A percentile compares a stretch with the other conserved stretches of the same genome.
phyloP scores from a whole-genome alignment of 2,329 filamentous ascomycete genomes.

The Aspergillus pseudoviridinutans region DNA sequence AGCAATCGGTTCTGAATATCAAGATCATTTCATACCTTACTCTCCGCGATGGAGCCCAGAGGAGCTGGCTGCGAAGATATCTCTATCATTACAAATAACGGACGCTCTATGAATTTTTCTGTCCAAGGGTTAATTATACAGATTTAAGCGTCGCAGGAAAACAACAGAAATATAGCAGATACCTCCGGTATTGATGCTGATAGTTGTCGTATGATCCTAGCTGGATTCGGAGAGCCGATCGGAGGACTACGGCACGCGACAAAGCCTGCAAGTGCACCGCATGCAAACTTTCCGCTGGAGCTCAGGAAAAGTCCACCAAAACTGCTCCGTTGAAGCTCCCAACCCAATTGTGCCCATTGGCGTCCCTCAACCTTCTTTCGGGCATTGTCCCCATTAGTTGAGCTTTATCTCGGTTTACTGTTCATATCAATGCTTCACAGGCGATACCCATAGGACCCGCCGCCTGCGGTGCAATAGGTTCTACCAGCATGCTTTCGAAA shows the following conservation, averaged over 20 bases:
- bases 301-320: constrained; percentile 2
- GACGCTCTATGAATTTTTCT: not conserved
- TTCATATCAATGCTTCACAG: constrained; percentile 11
- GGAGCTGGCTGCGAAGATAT: too few relatives aligned
- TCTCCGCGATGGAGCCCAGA: too few relatives aligned
- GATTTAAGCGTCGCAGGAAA: not conserved
- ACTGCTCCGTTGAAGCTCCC: not conserved
- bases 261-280: constrained; percentile 8
- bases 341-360: constrained; percentile 4
- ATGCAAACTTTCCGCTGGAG: constrained; percentile 16
- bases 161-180: too few relatives aligned
- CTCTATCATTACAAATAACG: too few relatives aligned
- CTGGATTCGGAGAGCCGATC: constrained; percentile 7
- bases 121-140: not conserved
- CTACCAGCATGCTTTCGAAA: constrained; percentile 29
- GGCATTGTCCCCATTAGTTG: not conserved
- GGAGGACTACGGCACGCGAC: constrained; percentile 9
- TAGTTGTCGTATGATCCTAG: constrained; percentile 2
- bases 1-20: not conserved
- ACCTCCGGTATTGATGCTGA: not conserved
- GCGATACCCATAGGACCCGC: constrained; percentile 16
- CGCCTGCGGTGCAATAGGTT: constrained; percentile 22
- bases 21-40: too few relatives aligned
- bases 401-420: not conserved
- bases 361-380: not conserved